A percentile compares a stretch with the other conserved stretches of the same genome.
These are phyloP conservation scores for Parathielavia appendiculata DNA, from an alignment of 495 filamentous ascomycete genomes.

Conservation along the genomic window DNA sequence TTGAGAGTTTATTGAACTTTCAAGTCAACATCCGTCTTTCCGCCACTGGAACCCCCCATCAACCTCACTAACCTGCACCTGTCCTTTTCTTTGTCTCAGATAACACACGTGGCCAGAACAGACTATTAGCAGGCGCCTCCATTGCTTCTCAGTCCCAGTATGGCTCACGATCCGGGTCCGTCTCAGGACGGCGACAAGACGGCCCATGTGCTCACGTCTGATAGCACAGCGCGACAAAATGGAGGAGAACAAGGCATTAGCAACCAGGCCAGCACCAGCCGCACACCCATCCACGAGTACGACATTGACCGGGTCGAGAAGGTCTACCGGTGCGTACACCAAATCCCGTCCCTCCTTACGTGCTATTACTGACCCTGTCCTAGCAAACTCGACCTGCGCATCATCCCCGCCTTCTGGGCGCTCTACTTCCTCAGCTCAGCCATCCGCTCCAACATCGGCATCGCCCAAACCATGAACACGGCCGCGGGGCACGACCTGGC, in stretches of 20 bases:
- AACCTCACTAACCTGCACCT: not conserved
- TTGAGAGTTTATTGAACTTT: too few species aligned
- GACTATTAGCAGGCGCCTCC: slow-evolving; percentile 47
- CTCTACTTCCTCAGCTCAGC: slow-evolving; percentile 90
- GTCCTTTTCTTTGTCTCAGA: too few species aligned
- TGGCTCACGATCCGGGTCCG: slow-evolving; percentile 31
- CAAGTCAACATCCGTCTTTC: not conserved
- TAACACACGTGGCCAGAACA: slow-evolving; percentile 29
- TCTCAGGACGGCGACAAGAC: slow-evolving; percentile 27
- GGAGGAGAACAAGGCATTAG: slow-evolving; percentile 14
- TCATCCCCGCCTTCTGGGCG: slow-evolving; percentile 90
- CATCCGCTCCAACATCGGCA: slow-evolving; percentile 82
- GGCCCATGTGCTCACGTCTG: slow-evolving; percentile 8
- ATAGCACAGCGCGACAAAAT: slow-evolving; percentile 13
- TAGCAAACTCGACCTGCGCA: slow-evolving; percentile 74
- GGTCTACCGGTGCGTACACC: slow-evolving; percentile 53
- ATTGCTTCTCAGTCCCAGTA: slow-evolving; percentile 49
- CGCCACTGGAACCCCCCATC: not conserved
- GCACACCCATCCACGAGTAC: slow-evolving; percentile 30
- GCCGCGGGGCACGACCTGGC: slow-evolving; percentile 61
- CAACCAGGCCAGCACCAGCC: not conserved
- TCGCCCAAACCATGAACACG: slow-evolving; percentile 86
- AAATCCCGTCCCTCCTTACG: not conserved
- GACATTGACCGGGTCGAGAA: slow-evolving; percentile 54
- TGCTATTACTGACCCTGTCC: slow-evolving; percentile 5